Conservation (phyloP, 1,139 yeast genomes). For the Yamadazyma dendronema region DNA sequence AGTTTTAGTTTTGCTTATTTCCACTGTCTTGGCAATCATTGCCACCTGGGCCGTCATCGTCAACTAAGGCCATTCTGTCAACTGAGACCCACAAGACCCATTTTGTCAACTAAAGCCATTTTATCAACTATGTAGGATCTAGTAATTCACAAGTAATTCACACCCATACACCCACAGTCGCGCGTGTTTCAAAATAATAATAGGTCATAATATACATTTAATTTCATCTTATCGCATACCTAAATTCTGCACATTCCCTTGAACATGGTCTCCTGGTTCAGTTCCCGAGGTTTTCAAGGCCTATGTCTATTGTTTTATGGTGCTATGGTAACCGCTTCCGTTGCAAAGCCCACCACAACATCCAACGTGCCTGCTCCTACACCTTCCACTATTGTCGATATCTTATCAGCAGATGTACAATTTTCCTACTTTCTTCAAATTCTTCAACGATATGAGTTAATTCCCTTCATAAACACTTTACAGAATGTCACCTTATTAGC, state of each 20-base stretch:
- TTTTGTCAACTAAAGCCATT: too few relatives aligned
- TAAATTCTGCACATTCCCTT: too few relatives aligned
- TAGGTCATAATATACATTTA: too few relatives aligned
- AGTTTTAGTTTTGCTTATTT: constrained; percentile 20
- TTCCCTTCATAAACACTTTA: constrained; percentile 65
- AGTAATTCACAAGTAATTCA: too few relatives aligned
- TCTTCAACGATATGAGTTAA: constrained; percentile 64
- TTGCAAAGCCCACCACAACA: constrained; percentile 1
- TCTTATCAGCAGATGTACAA: constrained; percentile 70
- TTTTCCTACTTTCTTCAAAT: constrained; percentile 67
- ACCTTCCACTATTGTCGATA: constrained; percentile 66
- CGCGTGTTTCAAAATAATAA: too few relatives aligned
- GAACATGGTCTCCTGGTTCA: too few relatives aligned
- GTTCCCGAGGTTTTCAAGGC: too few relatives aligned
- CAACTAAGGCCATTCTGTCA: constrained; percentile 13
- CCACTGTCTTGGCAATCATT: constrained; percentile 29
- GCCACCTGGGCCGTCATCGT: constrained; percentile 44
- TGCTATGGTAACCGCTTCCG: not conserved
- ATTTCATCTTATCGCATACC: too few relatives aligned
- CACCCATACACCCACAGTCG: too few relatives aligned
- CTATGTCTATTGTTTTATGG: too few relatives aligned
- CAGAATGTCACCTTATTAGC: constrained; percentile 76
- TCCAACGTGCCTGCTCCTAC: constrained; percentile 17
- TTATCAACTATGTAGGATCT: too few relatives aligned
- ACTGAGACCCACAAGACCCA: too few relatives aligned